Evolutionary conservation across 2,329 filamentous ascomycete genomes (phyloP).

Genomic region (Penicillium sp.): DNA sequence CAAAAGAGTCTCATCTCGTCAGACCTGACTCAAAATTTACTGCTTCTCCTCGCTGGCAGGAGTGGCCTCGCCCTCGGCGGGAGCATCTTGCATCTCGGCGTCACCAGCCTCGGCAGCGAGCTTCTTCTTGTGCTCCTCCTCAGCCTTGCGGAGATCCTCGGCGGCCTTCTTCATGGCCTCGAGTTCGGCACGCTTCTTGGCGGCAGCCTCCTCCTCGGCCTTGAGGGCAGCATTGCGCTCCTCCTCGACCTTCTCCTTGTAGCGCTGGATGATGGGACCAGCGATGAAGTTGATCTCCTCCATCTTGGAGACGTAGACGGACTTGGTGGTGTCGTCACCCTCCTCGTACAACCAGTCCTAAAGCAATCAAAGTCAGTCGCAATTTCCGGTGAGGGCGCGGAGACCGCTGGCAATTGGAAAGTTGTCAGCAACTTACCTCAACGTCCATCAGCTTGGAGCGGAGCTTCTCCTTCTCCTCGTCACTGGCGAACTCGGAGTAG

Average conservation of each 20-base stretch:
- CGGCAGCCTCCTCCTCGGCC: conserved; percentile 59
- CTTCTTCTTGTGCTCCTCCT: conserved; percentile 40
- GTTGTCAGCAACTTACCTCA: conserved; percentile 60
- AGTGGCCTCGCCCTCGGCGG: conserved; percentile 35
- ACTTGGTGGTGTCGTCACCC: conserved; percentile 89
- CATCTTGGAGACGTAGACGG: conserved; percentile 87
- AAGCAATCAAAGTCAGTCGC: conserved; percentile 15
- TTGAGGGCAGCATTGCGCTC: conserved; percentile 69
- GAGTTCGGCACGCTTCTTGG: conserved; percentile 57
- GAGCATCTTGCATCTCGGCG: conserved; percentile 57
- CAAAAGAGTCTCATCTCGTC: too few relatives aligned
- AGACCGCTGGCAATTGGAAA: too few relatives aligned
- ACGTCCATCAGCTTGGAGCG: conserved; percentile 72
- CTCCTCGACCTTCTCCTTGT: conserved; percentile 88
- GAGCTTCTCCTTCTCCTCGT: conserved; percentile 87
- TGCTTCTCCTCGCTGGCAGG: conserved; percentile 35
- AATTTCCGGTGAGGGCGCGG: not conserved
- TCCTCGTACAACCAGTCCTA: conserved; percentile 99
- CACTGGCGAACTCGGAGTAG: conserved; percentile 80
- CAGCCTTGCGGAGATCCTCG: conserved; percentile 56
- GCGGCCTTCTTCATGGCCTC: conserved; percentile 75
- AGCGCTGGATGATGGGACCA: conserved; percentile 85
- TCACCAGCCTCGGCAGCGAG: conserved; percentile 33
- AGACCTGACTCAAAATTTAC: conserved; percentile 16
- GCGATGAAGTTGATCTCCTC: conserved; percentile 89